These are phyloP conservation scores for Lichtheimia corymbifera DNA, from an alignment of 371 early-diverging fungal species.

Conservation along the genomic window DNA sequence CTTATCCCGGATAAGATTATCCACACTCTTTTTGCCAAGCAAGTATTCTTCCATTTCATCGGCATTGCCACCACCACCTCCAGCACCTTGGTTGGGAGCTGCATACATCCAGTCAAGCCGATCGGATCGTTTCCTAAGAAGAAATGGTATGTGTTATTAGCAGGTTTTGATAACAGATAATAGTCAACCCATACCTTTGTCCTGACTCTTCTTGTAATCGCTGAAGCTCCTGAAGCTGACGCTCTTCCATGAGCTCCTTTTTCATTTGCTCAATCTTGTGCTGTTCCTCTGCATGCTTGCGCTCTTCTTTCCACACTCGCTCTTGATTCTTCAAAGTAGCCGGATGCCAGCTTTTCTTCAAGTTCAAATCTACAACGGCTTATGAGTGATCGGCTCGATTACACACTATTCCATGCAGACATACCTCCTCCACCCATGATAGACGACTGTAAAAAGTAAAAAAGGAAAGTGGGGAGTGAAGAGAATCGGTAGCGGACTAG, in stretches of 20 bases:
- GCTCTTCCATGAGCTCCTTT: conserved; percentile 91
- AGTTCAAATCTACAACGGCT: conserved; percentile 48
- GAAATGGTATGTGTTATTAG: not conserved
- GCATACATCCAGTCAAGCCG: conserved; percentile 97
- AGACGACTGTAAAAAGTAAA: not conserved
- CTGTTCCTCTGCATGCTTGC: conserved; percentile 81
- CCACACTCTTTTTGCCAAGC: conserved; percentile 87
- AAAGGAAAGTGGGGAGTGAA: not conserved
- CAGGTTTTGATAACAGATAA: not conserved
- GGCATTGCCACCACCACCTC: conserved; percentile 40
- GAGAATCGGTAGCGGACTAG: no score
- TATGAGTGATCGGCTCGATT: not conserved
- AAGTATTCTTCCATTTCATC: conserved; percentile 87
- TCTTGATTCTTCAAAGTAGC: conserved; percentile 88
- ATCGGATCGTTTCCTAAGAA: conserved; percentile 64
- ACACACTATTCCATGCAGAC: not conserved
- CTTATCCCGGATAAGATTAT: conserved; percentile 61
- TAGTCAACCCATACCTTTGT: conserved; percentile 47
- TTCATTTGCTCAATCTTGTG: conserved; percentile 85
- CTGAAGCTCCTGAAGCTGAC: conserved; percentile 84
- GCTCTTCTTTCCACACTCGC: conserved; percentile 90
- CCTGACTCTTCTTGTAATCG: conserved; percentile 81
- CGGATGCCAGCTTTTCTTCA: conserved; percentile 99
- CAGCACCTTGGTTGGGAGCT: conserved; percentile 61
- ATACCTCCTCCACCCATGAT: conserved; percentile 16